Base-by-base conservation (phyloP, 2,329 filamentous ascomycete genomes). In the Alternaria hordeiaustralica region DNA sequence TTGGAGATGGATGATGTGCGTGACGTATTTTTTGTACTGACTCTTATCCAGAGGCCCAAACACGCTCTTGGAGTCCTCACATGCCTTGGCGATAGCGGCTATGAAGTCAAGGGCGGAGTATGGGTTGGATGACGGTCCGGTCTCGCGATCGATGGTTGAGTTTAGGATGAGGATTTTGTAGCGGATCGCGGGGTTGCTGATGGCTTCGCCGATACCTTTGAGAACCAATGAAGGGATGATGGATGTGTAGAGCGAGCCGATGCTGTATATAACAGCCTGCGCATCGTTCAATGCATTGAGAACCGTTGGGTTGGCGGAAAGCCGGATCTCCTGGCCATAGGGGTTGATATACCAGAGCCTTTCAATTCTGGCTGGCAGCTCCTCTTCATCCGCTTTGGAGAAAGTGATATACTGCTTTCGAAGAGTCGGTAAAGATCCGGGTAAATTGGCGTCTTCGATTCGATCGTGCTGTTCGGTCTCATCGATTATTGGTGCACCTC, bases 341-440 rank as follows among this genome's bases (percentile, higher is more conserved):
- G 95, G 95, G 75, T 97, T 98, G 82, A 98, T 98, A 82, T 98
- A 98, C 93, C 94, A 98, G 30, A 98, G 86, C 3, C 94, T 84
- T 58, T 90, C 85, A 70, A 98, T 97, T 26, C 92, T 87, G 0
- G 91, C 86, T 0, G 92, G 87, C 1, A 98, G 84, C 58, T 95
- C 92, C 64, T 92, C 88, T 66, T 93, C 90, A 43, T 88, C 84
- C 4, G 72, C 68, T 81, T 98, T 98, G 74, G 87, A 91, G 77
- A 97, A 96, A 5, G 85, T 84, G 64, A 97, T 94, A 66, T 96
- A 92, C 55, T 91, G 92, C 61, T 91, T 89, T 7, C 94, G 87
- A 2, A 98, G 84, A 0, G 89, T 91, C 0, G 93, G 92, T 0
- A 97, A 84, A 0, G 92, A 94, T 2, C 95, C 92, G 0, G 92